These are phyloP conservation scores for Rubia peregrina DNA, from an alignment of 305 asterid genomes.

Conservation along the genomic window DNA sequence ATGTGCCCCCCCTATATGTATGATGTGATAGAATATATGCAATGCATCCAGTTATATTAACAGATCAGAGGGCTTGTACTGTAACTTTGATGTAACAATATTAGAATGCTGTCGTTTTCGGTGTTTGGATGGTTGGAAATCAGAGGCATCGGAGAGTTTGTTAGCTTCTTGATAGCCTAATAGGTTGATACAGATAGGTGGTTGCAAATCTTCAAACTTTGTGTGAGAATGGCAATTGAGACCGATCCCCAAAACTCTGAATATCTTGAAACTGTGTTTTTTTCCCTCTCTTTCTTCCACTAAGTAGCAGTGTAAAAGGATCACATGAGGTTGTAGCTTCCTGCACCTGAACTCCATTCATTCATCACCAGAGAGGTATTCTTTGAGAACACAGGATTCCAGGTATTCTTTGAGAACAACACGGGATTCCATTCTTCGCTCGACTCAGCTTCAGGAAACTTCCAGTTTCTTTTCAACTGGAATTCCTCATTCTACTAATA, in stretches of 20 bases:
- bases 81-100: background rate
- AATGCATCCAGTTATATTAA: no score
- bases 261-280: no score
- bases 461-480: conserved; percentile 32
- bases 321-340: no score
- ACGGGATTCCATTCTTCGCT: conserved; percentile 86
- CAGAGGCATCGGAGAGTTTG: background rate
- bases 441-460: conserved; percentile 63
- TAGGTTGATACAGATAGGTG: no score
- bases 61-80: background rate
- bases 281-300: no score
- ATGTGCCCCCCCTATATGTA: background rate
- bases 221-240: no score
- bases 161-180: no score
- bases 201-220: no score
- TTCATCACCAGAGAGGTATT: conserved; percentile 50
- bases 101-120: background rate
- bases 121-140: background rate
- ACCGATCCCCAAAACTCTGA: no score
- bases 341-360: no score
- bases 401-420: conserved; percentile 77
- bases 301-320: no score
- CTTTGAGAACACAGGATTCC: no score
- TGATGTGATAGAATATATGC: background rate
- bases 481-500: conserved; percentile 69